Evolutionary conservation across 768 basidiomycete species (phyloP).

Genomic region (Lactarius akahatsu): DNA sequence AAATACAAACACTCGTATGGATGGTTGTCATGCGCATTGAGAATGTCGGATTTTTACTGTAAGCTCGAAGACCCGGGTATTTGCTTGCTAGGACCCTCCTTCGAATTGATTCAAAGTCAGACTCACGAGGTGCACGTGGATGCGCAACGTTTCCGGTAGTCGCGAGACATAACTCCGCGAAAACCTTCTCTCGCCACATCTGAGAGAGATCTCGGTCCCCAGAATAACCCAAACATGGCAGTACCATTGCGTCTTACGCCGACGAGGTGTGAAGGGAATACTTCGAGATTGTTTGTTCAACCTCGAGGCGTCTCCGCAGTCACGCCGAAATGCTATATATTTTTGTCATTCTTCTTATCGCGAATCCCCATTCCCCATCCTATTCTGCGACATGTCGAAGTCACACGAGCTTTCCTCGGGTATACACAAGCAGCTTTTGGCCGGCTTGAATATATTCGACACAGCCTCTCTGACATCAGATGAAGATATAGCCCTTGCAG

Average conservation of each 20-base stretch:
- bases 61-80: too few relatives aligned
- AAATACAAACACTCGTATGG: too few relatives aligned
- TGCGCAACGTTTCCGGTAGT: too few relatives aligned
- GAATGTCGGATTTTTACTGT: too few relatives aligned
- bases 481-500: background rate
- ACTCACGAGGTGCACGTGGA: too few relatives aligned
- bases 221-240: slow-evolving; percentile 11
- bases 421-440: slow-evolving; percentile 13
- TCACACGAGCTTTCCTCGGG: background rate
- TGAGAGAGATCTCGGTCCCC: too few relatives aligned
- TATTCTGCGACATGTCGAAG: background rate
- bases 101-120: too few relatives aligned
- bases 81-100: too few relatives aligned
- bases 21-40: too few relatives aligned
- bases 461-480: slow-evolving; percentile 7
- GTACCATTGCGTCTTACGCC: slow-evolving; percentile 5
- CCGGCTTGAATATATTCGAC: slow-evolving; percentile 12
- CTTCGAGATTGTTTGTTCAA: background rate
- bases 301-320: slow-evolving; percentile 11
- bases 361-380: background rate
- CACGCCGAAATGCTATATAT: background rate
- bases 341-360: background rate
- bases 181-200: background rate
- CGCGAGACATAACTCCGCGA: background rate
- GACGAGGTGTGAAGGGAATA: too few relatives aligned